Base-by-base conservation (phyloP, 257 asterid species). In the Salvia hispanica region DNA sequence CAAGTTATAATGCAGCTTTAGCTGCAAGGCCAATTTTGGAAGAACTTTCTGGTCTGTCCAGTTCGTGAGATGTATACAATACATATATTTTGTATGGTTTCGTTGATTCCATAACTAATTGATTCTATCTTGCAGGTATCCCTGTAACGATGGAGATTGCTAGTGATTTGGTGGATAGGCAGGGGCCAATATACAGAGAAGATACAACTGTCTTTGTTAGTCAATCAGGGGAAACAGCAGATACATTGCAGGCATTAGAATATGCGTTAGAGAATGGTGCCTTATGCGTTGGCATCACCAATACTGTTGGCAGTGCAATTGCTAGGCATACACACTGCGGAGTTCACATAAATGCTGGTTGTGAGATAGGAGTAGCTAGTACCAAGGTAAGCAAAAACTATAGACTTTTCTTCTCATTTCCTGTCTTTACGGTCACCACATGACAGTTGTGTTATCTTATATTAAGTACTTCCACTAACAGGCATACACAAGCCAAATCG, bases 211-310 rank as follows among this genome's bases (percentile, higher is more conserved):
- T 93, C 39, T 90, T 86, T 72, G 97, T 93, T 76, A 93, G 99
- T 80, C 99, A 90, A 77, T 93, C 99, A 0, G 99, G 99, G 62
- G 99, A 93, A 85, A 93, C 99, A 67, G 96, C 99, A 14, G 99
- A 90, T 78, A 90, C 99, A 11, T 79, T 90, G 81, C 95, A 77
- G 76, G 99, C 99, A 28, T 79, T 93, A 63, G 92, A 93, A 64
- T 93, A 93, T 85, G 97, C 99, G 50, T 79, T 88, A 77, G 95
- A 88, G 85, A 88, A 93, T 25, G 97, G 95, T 31, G 97, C 99
- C 9, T 70, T 93, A 65, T 93, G 99, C 72, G 97, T 93, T 78
- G 99, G 99, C 69, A 93, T 93, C 77, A 93, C 99, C 8, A 93
- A 93, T 61, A 93, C 99, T 36, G 99, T 93, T 69, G 90, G 99